Evolutionary conservation across 345 rosid genomes (phyloP), one percentile per base, ranked within the genome.

Genomic region (Gossypium bickii): DNA sequence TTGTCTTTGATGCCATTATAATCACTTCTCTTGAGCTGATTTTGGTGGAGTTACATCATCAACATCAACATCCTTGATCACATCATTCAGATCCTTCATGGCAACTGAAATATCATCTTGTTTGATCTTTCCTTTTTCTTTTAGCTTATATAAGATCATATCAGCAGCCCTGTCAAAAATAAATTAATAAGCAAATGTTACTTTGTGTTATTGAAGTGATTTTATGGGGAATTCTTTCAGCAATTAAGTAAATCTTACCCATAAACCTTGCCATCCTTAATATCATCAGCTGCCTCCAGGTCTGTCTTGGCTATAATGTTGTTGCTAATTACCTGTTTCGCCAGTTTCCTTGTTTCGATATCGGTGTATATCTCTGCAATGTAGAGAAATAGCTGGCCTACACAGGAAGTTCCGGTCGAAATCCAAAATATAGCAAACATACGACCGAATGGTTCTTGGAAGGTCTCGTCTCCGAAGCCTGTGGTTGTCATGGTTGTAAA

Each of bases 81-180:
- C 43, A 7, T 24, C 13, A 27, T 52, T 87, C 52, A 92, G 86
- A 85, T 90, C 97, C 38, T 92, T 84, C 89, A 89, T 75, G 58
- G 88, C 78, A 12, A 72, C 76, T 8, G 85, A 18, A 34, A 92
- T 79, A 59, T 92, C 97, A 63, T 90, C 91, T 82, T 88, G 86
- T 79, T 76, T 87, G 45, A 94, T 88, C 88, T 92, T 92, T 43
- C 93, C 97, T 92, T 87, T 90, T 81, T 94, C 98, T 79, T 88
- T 90, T 12, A 92, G 97, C 83, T 92, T 92, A 65, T 83, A 87
- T 22, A 58, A 10, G 27, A 72, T 58, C 55, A 57, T 57, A 72
- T 59, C 75, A 45, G 75, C 66, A 22, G 66, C 64, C 53, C 75
- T 72, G 17, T 12, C 2, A 7, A 45, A 13, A 12, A 2, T 15